Evolutionary conservation across 306 rosid species (phyloP), one percentile per base, ranked within the genome.

Genomic region (Cyamopsis tetragonoloba): DNA sequence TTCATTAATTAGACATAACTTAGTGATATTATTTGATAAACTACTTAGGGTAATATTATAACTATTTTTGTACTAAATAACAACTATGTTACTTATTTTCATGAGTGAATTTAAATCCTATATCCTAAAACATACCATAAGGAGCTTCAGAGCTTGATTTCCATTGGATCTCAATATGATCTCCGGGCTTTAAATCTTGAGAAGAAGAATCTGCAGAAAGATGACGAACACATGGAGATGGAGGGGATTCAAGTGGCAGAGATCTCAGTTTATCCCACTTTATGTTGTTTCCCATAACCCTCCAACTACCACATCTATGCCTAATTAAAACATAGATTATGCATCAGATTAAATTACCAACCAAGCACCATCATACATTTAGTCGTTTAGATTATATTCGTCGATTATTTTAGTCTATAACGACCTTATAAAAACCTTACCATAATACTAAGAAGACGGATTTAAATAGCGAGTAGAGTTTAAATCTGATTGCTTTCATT

Each of bases 151-250:
- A 70, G 55, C 42, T 80, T 54, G 62, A 58, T 58, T 86, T 85
- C 86, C 95, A 74, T 57, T 85, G 95, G 41, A 89, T 79, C 74
- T 89, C 96, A 18, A 87, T 62, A 80, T 89, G 86, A 78, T 87
- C 95, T 15, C 85, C 83, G 0, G 95, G 91, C 47, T 53, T 83
- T 24, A 87, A 76, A 39, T 79, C 81, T 11, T 66, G 48, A 13
- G 81, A 75, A 65, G 87, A 81, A 67, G n/a, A n/a, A n/a, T n/a
- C n/a, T n/a, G 83, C 91, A 22, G 91, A 75, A 0, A 57, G 48
- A 32, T 87, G 86, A 50, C 83, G 81, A 70, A 11, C 50, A 48
- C 66, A 58, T 10, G 89, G 67, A 37, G 81, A 58, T 10, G 89
- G 67, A 37, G 81, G 81, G 55, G 79, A 81, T 24, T 76, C 79